Base-by-base conservation (phyloP, 1,139 yeast genomes). In the Barnettozyma hawaiiensis region DNA sequence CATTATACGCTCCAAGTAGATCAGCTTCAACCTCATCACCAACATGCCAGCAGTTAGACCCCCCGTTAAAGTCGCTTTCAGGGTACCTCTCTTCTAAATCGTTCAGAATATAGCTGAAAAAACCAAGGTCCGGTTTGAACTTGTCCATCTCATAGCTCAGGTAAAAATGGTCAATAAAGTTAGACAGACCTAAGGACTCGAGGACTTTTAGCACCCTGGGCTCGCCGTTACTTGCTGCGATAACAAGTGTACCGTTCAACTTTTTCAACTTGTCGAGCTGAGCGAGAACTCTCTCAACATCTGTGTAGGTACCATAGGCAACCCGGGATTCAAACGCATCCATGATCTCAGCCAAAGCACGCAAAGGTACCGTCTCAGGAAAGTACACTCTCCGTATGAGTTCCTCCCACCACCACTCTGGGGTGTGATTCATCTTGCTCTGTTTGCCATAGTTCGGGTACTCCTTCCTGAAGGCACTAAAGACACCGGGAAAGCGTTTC, bases 321-420 rank as follows among this genome's bases (percentile, higher is more conserved):
- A 62, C 58, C 0, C 62, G 58, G 0, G 76, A 69, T 4, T 70
- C 66, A 52, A 81, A 79, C 40, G 66, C 70, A 5, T 56, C 52
- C 20, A 78, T 59, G 20, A 81, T 64, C 10, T 70, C 71, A 24
- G 60, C 54, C 4, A 65, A 50, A 61, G 66, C 60, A 28, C 52
- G 47, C 9, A 52, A 43, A 6, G 66, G 54, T 8, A 57, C 49
- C 5, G 40, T 41, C 8, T 48, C 35, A 6, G 69, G 66, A 12
- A 60, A 57, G 50, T 77, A 76, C 3, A 76, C 53, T 19, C 61
- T 51, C 9, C 62, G 64, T 2, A 82, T 69, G 35, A 81, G 57
- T 35, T 67, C 63, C 44, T 60, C 61, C 90, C 90, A 82, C 85
- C 90, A 82, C 85, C 87, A 82, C 28, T 70, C 66, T 18, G n/a